Percentiles rank a stretch among this genome's conserved stretches.
Conservation (phyloP, 2,329 filamentous ascomycete species). For the Elsinoe fawcettii region DNA sequence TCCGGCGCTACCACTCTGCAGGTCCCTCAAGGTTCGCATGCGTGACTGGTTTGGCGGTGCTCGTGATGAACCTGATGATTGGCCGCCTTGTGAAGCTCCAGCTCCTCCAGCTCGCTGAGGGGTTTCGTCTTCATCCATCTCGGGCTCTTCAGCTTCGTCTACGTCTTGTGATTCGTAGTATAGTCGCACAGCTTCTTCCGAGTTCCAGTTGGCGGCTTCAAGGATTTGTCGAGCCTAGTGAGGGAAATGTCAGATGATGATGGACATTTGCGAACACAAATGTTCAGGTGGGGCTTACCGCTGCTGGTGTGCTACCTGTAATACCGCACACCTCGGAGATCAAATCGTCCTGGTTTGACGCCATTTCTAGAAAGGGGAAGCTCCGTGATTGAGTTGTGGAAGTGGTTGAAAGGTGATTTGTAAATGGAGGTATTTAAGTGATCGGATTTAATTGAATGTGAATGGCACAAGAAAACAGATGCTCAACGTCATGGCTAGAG, state of each 20-base stretch:
- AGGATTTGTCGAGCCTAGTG: conserved; percentile 39
- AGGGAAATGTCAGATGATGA: not conserved
- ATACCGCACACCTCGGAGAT: conserved; percentile 32
- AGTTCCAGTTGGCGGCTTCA: conserved; percentile 38
- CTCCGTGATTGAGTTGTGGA: too few relatives aligned
- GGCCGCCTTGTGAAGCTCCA: conserved; percentile 16
- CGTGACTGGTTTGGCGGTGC: conserved; percentile 25
- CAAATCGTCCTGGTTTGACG: conserved; percentile 26
- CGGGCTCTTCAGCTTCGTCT: conserved; percentile 26
- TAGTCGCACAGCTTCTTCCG: conserved; percentile 38
- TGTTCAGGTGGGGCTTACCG: conserved; percentile 23
- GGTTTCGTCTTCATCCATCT: conserved; percentile 30
- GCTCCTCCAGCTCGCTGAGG: conserved; percentile 14
- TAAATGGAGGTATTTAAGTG: too few relatives aligned
- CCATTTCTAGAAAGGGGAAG: too few relatives aligned
- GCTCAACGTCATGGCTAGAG: conserved; percentile 3
- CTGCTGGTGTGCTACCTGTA: conserved; percentile 29
- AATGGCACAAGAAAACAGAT: not conserved
- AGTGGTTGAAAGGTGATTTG: too few relatives aligned
- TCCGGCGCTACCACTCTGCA: conserved; percentile 45
- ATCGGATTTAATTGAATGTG: not conserved
- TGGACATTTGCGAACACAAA: not conserved
- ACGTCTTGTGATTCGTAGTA: conserved; percentile 35
- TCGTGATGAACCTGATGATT: conserved; percentile 16
- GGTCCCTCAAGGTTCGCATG: conserved; percentile 38